Conservation (phyloP, 169 alveolate genomes). For the Eimeria brunetti region DNA sequence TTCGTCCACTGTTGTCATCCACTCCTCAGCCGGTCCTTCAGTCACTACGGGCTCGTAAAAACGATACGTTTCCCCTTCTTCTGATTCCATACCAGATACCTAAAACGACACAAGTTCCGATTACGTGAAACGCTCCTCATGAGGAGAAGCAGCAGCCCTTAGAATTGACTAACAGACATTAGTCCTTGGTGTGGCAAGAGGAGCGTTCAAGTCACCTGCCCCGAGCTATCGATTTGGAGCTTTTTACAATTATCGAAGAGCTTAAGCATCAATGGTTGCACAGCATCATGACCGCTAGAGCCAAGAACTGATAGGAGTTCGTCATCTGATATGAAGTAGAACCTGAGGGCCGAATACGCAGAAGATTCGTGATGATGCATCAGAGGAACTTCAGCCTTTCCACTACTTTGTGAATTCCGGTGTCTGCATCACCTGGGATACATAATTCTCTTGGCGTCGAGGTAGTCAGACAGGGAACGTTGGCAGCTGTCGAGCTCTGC, state of each 20-base stretch:
- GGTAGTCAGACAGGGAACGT: conserved; percentile 92
- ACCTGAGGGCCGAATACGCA: conserved; percentile 81
- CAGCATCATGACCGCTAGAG: conserved; percentile 92
- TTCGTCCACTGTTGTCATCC: conserved; percentile 95
- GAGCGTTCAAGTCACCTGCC: conserved; percentile 1
- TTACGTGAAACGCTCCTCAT: neutral
- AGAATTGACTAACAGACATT: neutral
- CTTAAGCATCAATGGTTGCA: conserved; percentile 96
- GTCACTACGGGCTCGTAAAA: conserved; percentile 92
- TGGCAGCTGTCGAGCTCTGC: conserved; percentile 94
- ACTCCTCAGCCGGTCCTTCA: conserved; percentile 95
- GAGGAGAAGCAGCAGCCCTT: neutral
- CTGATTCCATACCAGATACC: conserved; percentile 93
- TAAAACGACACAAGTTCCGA: conserved; percentile 22
- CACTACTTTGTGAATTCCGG: neutral
- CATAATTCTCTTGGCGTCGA: conserved; percentile 94
- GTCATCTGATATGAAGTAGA: conserved; percentile 96
- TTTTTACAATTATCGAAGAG: conserved; percentile 96
- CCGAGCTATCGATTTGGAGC: conserved; percentile 80
- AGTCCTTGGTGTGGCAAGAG: neutral
- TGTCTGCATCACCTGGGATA: conserved; percentile 86
- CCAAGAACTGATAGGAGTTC: conserved; percentile 96
- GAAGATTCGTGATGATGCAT: neutral
- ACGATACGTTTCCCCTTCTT: conserved; percentile 94
- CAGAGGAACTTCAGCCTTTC: neutral